phyloP scores from a whole-genome alignment of 1,139 yeast species.

The Debaryomyces psychrophilus region DNA sequence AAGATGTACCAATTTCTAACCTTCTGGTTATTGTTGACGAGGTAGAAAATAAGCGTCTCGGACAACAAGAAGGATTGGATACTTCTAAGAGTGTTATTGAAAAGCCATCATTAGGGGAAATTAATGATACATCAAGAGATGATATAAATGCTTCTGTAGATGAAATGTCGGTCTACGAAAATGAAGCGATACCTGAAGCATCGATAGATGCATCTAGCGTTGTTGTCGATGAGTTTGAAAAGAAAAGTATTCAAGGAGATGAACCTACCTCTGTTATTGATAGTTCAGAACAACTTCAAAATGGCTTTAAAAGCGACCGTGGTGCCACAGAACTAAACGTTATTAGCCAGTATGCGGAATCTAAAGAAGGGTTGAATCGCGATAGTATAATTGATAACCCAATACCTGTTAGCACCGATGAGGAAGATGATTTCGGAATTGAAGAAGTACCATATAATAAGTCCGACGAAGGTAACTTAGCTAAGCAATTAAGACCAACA shows the following conservation, averaged over 20 bases:
- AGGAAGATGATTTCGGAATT: slow-evolving; percentile 22
- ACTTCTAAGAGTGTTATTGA: slow-evolving; percentile 11
- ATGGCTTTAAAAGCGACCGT: neutral
- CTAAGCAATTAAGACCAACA: slow-evolving; percentile 35
- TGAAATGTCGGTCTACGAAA: slow-evolving; percentile 4
- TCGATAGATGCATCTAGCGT: slow-evolving; percentile 24
- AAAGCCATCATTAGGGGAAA: slow-evolving; percentile 17
- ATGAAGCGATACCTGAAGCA: slow-evolving; percentile 10
- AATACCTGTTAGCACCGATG: slow-evolving; percentile 10
- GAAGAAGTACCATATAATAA: slow-evolving; percentile 20
- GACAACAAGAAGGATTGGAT: slow-evolving; percentile 2
- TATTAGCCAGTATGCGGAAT: slow-evolving; percentile 22
- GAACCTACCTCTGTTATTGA: neutral
- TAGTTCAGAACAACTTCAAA: neutral
- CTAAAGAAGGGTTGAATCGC: slow-evolving; percentile 15
- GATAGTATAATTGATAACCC: slow-evolving; percentile 8
- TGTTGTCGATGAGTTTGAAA: slow-evolving; percentile 31
- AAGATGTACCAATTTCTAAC: slow-evolving; percentile 20
- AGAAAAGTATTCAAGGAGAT: slow-evolving; percentile 16
- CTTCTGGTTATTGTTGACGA: slow-evolving; percentile 26
- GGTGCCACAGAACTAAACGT: slow-evolving; percentile 24
- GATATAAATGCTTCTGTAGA: neutral
- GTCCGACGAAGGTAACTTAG: slow-evolving; percentile 26
- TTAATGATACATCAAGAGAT: slow-evolving; percentile 10
- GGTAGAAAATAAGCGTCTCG: slow-evolving; percentile 19